A percentile compares a stretch with the other conserved stretches of the same genome.
Evolutionary conservation across 1,284 basidiomycete species (phyloP).

Genomic region (Leccinum olivaceoglutinosum): DNA sequence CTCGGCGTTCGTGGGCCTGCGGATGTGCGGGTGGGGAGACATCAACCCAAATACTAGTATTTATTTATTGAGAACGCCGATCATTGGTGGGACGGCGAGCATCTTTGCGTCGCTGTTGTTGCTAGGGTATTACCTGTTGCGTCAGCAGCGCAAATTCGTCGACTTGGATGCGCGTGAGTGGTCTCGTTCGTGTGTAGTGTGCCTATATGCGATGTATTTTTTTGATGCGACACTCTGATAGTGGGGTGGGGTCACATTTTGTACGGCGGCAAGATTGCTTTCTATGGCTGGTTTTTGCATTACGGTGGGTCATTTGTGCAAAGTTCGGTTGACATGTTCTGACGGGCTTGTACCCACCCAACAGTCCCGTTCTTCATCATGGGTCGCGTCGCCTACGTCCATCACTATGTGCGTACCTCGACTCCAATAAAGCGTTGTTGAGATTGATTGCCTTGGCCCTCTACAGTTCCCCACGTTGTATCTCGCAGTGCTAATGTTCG

Average conservation of each 20-base stretch:
- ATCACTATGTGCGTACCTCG: slow-evolving; percentile 68
- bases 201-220: background rate
- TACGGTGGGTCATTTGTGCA: slow-evolving; percentile 52
- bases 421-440: background rate
- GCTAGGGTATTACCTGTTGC: slow-evolving; percentile 69
- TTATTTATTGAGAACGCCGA: slow-evolving; percentile 77
- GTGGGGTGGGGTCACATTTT: slow-evolving; percentile 93
- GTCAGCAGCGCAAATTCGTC: slow-evolving; percentile 83
- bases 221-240: slow-evolving; percentile 22
- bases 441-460: background rate
- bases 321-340: background rate
- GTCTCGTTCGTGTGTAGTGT: background rate
- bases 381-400: slow-evolving; percentile 89
- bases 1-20: slow-evolving; percentile 47
- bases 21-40: slow-evolving; percentile 98
- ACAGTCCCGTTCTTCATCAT: slow-evolving; percentile 92
- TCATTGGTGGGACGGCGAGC: slow-evolving; percentile 70
- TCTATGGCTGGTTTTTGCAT: slow-evolving; percentile 90
- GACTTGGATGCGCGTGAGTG: slow-evolving; percentile 84
- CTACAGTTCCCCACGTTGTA: slow-evolving; percentile 86
- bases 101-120: slow-evolving; percentile 52
- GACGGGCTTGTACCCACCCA: background rate
- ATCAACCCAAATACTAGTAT: slow-evolving; percentile 83
- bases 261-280: slow-evolving; percentile 88
- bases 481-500: slow-evolving; percentile 90